These are phyloP conservation scores for Penicillium nucicola DNA, from an alignment of 495 filamentous ascomycete genomes.

Conservation along the genomic window DNA sequence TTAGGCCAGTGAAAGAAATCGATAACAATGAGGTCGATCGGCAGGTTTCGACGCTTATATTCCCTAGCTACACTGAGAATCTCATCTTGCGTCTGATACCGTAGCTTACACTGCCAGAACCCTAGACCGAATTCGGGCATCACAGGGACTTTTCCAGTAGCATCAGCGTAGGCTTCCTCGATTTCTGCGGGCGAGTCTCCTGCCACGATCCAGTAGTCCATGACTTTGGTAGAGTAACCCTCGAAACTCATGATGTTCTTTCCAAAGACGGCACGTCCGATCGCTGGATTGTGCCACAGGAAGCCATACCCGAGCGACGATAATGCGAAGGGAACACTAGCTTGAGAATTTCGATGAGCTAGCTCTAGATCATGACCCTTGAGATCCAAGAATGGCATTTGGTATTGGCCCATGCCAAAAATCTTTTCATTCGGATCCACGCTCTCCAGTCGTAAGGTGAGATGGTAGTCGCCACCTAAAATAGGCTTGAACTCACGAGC, in stretches of 20 bases:
- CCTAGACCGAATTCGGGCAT: conserved; percentile 63
- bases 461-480: conserved; percentile 48
- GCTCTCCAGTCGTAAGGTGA: conserved; percentile 53
- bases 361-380: conserved; percentile 56
- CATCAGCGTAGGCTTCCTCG: conserved; percentile 46
- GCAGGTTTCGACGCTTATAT: conserved; percentile 46
- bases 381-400: conserved; percentile 53
- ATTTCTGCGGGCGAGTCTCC: conserved; percentile 52
- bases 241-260: conserved; percentile 57
- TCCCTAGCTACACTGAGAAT: conserved; percentile 51
- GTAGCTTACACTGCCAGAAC: conserved; percentile 61
- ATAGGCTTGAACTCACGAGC: conserved; percentile 52
- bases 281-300: conserved; percentile 56
- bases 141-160: conserved; percentile 53
- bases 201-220: conserved; percentile 60
- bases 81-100: conserved; percentile 58
- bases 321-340: conserved; percentile 53
- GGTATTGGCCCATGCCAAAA: conserved; percentile 63
- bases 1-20: conserved; percentile 61
- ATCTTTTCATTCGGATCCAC: conserved; percentile 50
- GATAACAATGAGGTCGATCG: conserved; percentile 54
- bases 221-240: conserved; percentile 46
- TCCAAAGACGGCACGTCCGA: conserved; percentile 54
- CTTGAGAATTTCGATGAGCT: conserved; percentile 60
- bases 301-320: conserved; percentile 55